Conservation (phyloP, 441 rosid genomes). For the Adansonia grandidieri region DNA sequence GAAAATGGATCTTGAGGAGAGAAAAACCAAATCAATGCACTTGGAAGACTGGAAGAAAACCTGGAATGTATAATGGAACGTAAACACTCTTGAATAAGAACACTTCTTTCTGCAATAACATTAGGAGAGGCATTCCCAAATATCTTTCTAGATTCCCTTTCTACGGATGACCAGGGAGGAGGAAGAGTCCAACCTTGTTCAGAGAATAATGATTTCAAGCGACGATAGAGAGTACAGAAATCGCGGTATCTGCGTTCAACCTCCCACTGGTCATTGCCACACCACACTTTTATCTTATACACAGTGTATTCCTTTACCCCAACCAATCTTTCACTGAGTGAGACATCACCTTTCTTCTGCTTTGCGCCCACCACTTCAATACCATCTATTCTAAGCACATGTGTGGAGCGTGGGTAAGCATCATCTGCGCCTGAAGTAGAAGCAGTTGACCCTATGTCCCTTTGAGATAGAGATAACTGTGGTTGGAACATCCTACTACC, state of each 20-base stretch:
- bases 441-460: slow-evolving; percentile 84
- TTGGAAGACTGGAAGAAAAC: slow-evolving; percentile 58
- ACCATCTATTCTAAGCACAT: slow-evolving; percentile 63
- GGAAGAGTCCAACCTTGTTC: slow-evolving; percentile 91
- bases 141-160: slow-evolving; percentile 79
- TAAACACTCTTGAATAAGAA: slow-evolving; percentile 84
- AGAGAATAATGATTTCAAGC: slow-evolving; percentile 69
- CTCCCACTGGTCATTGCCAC: slow-evolving; percentile 84
- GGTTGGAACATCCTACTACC: slow-evolving; percentile 54
- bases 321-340: slow-evolving; percentile 90
- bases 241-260: slow-evolving; percentile 95
- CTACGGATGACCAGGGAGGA: slow-evolving; percentile 80
- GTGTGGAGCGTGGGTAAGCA: slow-evolving; percentile 41
- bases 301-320: slow-evolving; percentile 94
- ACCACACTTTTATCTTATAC: slow-evolving; percentile 77
- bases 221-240: slow-evolving; percentile 79
- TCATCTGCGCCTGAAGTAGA: slow-evolving; percentile 69
- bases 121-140: slow-evolving; percentile 85
- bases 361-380: slow-evolving; percentile 89
- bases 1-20: slow-evolving; percentile 66
- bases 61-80: slow-evolving; percentile 69
- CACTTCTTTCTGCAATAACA: slow-evolving; percentile 85
- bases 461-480: slow-evolving; percentile 52
- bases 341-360: slow-evolving; percentile 91
- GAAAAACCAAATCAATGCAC: slow-evolving; percentile 73